These are phyloP conservation scores for Clarireedia paspali DNA, from an alignment of 2,329 filamentous ascomycete genomes.

Conservation along the genomic window DNA sequence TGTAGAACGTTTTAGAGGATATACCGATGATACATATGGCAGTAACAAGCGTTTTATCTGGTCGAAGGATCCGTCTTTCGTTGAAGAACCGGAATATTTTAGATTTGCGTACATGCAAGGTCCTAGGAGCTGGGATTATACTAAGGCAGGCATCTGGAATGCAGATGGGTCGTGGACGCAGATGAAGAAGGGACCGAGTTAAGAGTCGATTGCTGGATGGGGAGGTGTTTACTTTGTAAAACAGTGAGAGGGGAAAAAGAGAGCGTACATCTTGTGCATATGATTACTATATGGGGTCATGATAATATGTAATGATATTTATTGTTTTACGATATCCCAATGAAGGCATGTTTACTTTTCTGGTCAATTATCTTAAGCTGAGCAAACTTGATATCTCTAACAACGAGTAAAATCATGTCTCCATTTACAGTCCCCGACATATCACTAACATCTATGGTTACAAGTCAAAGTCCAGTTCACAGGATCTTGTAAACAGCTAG, in stretches of 20 bases:
- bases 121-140: slow-evolving; percentile 59
- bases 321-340: no score
- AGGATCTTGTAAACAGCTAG: no score
- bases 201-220: slow-evolving; percentile 20
- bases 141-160: slow-evolving; percentile 66
- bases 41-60: slow-evolving; percentile 50
- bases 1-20: slow-evolving; percentile 71
- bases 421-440: no score
- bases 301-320: no score
- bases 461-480: no score
- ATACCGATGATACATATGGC: slow-evolving; percentile 45
- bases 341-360: no score
- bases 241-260: not conserved
- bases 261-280: not conserved
- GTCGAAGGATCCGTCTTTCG: slow-evolving; percentile 38
- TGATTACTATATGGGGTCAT: not conserved
- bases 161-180: slow-evolving; percentile 55
- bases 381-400: no score
- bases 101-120: slow-evolving; percentile 68
- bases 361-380: no score
- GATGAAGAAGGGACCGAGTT: slow-evolving; percentile 39
- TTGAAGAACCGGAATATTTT: slow-evolving; percentile 60
- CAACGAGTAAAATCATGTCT: no score
- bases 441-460: no score
- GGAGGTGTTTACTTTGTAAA: slow-evolving; percentile 12